These are phyloP conservation scores for Oxytropis ochrocephala DNA, from an alignment of 306 rosid species.

Conservation along the genomic window DNA sequence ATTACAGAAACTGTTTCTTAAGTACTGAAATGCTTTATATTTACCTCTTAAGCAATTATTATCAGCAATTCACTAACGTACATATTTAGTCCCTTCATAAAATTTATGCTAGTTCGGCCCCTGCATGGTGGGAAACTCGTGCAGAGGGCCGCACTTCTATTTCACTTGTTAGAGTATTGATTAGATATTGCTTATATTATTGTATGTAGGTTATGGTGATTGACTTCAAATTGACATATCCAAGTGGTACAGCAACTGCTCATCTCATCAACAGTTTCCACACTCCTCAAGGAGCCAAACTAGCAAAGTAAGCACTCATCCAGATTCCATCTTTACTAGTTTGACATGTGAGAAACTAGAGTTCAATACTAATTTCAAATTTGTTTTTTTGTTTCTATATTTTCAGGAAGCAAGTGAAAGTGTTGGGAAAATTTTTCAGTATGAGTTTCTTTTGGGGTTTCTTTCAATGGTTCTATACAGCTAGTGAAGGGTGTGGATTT, in stretches of 20 bases:
- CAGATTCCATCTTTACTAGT: not conserved
- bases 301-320: slow-evolving; percentile 51
- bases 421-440: slow-evolving; percentile 44
- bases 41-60: not conserved
- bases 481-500: slow-evolving; percentile 44
- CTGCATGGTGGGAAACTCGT: too few species aligned
- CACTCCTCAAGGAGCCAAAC: slow-evolving; percentile 56
- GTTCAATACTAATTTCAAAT: not conserved
- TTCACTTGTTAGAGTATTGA: not conserved
- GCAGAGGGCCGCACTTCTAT: not conserved
- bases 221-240: slow-evolving; percentile 51
- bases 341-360: not conserved
- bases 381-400: not conserved
- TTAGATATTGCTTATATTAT: slow-evolving; percentile 2
- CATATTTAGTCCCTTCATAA: too few species aligned
- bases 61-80: too few species aligned
- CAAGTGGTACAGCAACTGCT: slow-evolving; percentile 62
- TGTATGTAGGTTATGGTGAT: slow-evolving; percentile 41
- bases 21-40: not conserved
- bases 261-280: slow-evolving; percentile 58
- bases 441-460: slow-evolving; percentile 47
- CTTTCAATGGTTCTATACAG: slow-evolving; percentile 54
- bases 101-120: not conserved
- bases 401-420: slow-evolving; percentile 49
- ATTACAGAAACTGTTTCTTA: not conserved